Evolutionary conservation across 805 yeast genomes (phyloP), one percentile per base, ranked within the genome.

Genomic region (Ogataea henricii): DNA sequence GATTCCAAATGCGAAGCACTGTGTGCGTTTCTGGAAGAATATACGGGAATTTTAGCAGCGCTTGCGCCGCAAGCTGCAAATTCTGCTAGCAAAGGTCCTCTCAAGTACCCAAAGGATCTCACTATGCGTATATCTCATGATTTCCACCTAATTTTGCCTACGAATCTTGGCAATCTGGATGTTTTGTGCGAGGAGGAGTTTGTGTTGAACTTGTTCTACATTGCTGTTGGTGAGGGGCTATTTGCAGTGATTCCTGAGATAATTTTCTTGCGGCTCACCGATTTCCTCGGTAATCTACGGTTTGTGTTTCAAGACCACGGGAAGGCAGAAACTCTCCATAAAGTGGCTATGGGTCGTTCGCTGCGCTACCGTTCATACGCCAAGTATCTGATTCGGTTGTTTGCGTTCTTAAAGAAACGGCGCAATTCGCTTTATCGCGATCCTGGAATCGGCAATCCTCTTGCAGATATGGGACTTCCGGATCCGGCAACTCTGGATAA

Each of bases 181-280:
- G 17, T 12, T 16, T 18, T 51, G 9, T 8, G 40, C 4, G 58
- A 56, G 23, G 27, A 46, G 5, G 54, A 56, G 32, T 42, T 43
- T 16, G 35, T 55, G 6, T 17, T 56, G 41, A 51, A 53, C 40
- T 35, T 52, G 22, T 54, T 57, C 34, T 54, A 50, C 26, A 26
- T 57, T 2, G 51, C 58, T 1, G 32, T 54, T 14, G 57, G 59
- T n/a, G 57, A 57, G 47, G 38, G 45, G 8, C 29, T 57, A 21
- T 45, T 52, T 47, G 57, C 63, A 6, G 29, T 57, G 13, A 48
- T 56, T 14, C 62, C 63, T 3, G 57, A 56, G 34, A 26, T 49
- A 13, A 34, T 41, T 17, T 55, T 55, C 30, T 25, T 57, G 6
- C 42, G 51, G 18, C 27, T 52, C 17, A 29, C 49, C n/a, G 60